Percentiles rank a stretch among this genome's conserved stretches.
Evolutionary conservation across 257 asterid species (phyloP).

Genomic region (Anisodus tanguticus): DNA sequence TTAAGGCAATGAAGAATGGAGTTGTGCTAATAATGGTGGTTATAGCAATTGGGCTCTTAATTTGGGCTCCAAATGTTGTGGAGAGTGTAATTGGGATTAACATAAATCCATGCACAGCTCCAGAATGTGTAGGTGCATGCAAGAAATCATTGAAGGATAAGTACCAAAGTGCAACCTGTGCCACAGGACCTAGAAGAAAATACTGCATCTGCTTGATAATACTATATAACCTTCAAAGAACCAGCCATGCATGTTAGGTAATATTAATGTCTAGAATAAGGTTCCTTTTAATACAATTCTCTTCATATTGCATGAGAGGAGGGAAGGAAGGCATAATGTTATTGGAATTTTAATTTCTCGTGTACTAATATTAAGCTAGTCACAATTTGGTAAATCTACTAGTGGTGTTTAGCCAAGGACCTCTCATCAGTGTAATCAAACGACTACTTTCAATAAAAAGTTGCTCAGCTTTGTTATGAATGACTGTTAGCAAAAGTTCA

Average conservation of each 20-base stretch:
- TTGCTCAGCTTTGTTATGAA: not conserved
- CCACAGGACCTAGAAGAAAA: constrained; percentile 52
- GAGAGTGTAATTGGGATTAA: constrained; percentile 57
- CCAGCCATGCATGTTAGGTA: no score
- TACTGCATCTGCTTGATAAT: constrained; percentile 49
- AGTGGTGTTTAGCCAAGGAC: not conserved
- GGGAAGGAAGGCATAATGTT: not conserved
- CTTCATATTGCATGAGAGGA: not conserved
- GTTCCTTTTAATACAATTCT: not conserved
- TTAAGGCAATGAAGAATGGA: not conserved
- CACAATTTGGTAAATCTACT: not conserved
- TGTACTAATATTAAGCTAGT: no score
- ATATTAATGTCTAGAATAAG: not conserved
- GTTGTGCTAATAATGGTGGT: constrained; percentile 14
- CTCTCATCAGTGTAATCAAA: not conserved
- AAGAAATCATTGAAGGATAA: constrained; percentile 45
- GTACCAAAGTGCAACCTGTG: constrained; percentile 55
- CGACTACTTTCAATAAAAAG: not conserved
- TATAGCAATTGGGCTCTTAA: constrained; percentile 27
- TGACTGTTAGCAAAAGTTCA: not conserved
- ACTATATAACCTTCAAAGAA: no score
- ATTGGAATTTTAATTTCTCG: not conserved
- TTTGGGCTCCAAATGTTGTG: constrained; percentile 43
- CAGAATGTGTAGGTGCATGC: constrained; percentile 55
- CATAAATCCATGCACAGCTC: constrained; percentile 54